Percentiles rank a stretch among this genome's conserved stretches.
phyloP scores from a whole-genome alignment of 345 rosid species.

The Gossypium raimondii region DNA sequence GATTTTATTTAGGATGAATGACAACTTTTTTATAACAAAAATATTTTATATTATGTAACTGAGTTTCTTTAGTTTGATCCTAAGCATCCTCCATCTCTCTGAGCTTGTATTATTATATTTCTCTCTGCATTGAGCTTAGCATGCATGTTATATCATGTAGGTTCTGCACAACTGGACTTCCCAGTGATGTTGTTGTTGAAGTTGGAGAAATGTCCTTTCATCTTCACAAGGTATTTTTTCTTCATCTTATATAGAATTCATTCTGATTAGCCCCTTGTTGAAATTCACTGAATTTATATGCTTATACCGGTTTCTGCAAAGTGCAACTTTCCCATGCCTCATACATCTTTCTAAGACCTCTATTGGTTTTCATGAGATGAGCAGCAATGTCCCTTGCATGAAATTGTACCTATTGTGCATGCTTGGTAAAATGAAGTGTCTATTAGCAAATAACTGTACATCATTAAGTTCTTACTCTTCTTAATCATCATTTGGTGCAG shows the following conservation, averaged over 20 bases:
- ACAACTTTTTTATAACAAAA: not conserved
- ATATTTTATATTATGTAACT: not conserved
- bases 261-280: not conserved
- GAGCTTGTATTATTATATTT: not conserved
- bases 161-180: slow-evolving; percentile 99
- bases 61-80: slow-evolving; percentile 9
- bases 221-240: slow-evolving; percentile 83
- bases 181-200: slow-evolving; percentile 85
- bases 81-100: not conserved
- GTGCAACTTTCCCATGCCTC: not conserved
- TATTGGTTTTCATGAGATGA: not conserved
- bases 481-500: slow-evolving; percentile 40
- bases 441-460: slow-evolving; percentile 9
- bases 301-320: not conserved
- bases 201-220: slow-evolving; percentile 95
- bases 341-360: not conserved
- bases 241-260: not conserved
- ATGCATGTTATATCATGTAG: slow-evolving; percentile 29
- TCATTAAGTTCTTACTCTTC: slow-evolving; percentile 16
- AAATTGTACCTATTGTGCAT: not conserved
- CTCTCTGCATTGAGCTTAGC: not conserved
- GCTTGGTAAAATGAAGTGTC: not conserved
- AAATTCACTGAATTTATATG: not conserved
- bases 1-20: not conserved
- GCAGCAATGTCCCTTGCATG: not conserved